Evolutionary conservation across 2,329 filamentous ascomycete species (phyloP), one percentile per base, ranked within the genome.

Genomic region (Fusarium sp.): DNA sequence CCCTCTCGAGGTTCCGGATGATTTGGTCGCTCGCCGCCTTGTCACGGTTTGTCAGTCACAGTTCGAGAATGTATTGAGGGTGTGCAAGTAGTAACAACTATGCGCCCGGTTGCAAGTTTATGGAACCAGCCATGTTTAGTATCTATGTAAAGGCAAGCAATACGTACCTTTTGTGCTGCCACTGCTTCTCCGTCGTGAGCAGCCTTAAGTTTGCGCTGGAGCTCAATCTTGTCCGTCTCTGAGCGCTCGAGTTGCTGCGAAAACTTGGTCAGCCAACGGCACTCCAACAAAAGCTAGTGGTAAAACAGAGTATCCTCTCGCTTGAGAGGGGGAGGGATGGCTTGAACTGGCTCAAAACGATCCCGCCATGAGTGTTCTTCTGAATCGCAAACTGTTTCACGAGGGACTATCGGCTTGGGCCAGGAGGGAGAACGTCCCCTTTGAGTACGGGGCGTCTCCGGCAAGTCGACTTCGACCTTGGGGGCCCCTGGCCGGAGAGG

Each of bases 1-100:
- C 94, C 76, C 93, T 90, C 81, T 93, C 89, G 68, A 97, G 88
- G 76, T 92, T 93, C 74, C 91, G 90, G 79, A 94, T 89, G 60
- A 86, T 84, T 78, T 89, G 84, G 56, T 91, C 88, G 73, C 82
- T 82, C 64, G 87, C 84, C 50, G 87, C 86, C 86, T 90, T 77
- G 56, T 40, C 25, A 66, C 47, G 40, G 50, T 66, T 50, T 59
- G 71, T 76, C 50, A 68, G 71, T 54, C 56, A 74, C 35, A 52
- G 33, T 62, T 73, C 57, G 16, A 56, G 35, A 10, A 45, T 27
- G 7, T 11, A 18, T 20, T 33, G 14, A 54, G 22, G 42, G 14
- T 27, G 18, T 22, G 27, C 7, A 40, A 29, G 14, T 25, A 33
- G 50, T 52, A 61, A 60, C 66, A 45, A 63, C 42, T 42, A 31